Conservation (phyloP, 768 basidiomycete species). For the Lentinula guzmanii region DNA sequence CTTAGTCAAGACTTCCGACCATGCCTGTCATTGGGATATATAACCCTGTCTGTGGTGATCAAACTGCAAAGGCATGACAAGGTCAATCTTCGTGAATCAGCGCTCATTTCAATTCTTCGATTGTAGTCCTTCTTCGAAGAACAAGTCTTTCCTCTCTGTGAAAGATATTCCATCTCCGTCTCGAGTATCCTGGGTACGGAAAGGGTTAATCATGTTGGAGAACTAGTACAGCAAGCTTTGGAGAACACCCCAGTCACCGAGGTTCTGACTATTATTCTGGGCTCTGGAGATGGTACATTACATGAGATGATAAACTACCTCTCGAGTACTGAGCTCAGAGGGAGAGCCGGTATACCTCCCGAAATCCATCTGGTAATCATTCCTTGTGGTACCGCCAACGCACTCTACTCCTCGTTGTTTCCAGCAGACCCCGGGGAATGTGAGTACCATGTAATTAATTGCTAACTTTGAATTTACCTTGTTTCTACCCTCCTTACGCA, state of each 20-base stretch:
- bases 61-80: constrained; percentile 36
- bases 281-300: constrained; percentile 89
- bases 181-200: constrained; percentile 44
- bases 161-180: constrained; percentile 27
- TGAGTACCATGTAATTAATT: no score
- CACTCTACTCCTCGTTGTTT: constrained; percentile 76
- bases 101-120: not conserved
- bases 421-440: constrained; percentile 27
- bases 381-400: constrained; percentile 91
- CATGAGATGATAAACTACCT: constrained; percentile 80
- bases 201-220: constrained; percentile 48
- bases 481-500: no score
- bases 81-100: no score
- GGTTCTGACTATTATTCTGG: constrained; percentile 42
- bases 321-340: constrained; percentile 19
- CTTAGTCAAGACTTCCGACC: not conserved
- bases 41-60: constrained; percentile 71
- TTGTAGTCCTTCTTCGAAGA: constrained; percentile 42
- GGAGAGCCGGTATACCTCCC: constrained; percentile 12
- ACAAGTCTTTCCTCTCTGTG: constrained; percentile 62
- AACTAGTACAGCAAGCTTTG: constrained; percentile 35
- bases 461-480: no score
- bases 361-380: constrained; percentile 39
- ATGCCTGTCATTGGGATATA: constrained; percentile 43
- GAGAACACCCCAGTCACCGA: constrained; percentile 18